A percentile compares a stretch with the other conserved stretches of the same genome.
These are phyloP conservation scores for Schizophyllum commune DNA, from an alignment of 1,284 basidiomycete genomes.

Conservation along the genomic window DNA sequence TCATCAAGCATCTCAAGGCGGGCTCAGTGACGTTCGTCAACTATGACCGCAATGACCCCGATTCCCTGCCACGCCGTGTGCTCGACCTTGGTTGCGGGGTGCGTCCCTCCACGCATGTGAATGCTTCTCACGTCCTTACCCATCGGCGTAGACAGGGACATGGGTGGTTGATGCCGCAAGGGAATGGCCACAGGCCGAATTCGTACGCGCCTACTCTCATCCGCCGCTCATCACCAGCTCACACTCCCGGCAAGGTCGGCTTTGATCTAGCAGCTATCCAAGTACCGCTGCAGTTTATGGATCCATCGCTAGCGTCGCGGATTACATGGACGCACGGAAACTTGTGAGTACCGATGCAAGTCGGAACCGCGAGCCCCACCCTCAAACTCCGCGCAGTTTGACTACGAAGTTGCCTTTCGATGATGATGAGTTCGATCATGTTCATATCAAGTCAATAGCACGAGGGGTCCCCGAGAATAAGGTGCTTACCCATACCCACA, in stretches of 20 bases:
- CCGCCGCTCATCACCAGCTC: neutral
- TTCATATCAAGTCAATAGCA: slow-evolving; percentile 59
- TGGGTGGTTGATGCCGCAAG: slow-evolving; percentile 71
- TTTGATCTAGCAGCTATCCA: slow-evolving; percentile 71
- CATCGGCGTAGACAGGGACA: slow-evolving; percentile 45
- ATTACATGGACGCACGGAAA: slow-evolving; percentile 69
- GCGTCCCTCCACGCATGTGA: slow-evolving; percentile 17
- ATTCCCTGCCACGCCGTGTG: slow-evolving; percentile 34
- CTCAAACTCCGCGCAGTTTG: slow-evolving; percentile 33
- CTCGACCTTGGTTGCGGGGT: slow-evolving; percentile 71
- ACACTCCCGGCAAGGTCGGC: slow-evolving; percentile 42
- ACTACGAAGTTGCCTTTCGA: slow-evolving; percentile 69
- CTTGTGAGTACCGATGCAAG: slow-evolving; percentile 36
- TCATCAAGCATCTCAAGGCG: slow-evolving; percentile 36
- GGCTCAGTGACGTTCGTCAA: slow-evolving; percentile 49
- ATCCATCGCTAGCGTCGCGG: slow-evolving; percentile 40
- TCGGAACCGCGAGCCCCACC: neutral
- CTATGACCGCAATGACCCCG: slow-evolving; percentile 27
- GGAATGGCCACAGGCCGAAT: slow-evolving; percentile 56
- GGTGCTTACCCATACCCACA: slow-evolving; percentile 25
- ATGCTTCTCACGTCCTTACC: neutral
- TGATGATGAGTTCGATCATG: slow-evolving; percentile 71
- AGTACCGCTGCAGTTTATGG: slow-evolving; percentile 43
- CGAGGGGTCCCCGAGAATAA: slow-evolving; percentile 69
- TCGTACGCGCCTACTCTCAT: slow-evolving; percentile 36